Evolutionary conservation across 192 early-diverging fungal species (phyloP).

Genomic region (Gigaspora rosea): DNA sequence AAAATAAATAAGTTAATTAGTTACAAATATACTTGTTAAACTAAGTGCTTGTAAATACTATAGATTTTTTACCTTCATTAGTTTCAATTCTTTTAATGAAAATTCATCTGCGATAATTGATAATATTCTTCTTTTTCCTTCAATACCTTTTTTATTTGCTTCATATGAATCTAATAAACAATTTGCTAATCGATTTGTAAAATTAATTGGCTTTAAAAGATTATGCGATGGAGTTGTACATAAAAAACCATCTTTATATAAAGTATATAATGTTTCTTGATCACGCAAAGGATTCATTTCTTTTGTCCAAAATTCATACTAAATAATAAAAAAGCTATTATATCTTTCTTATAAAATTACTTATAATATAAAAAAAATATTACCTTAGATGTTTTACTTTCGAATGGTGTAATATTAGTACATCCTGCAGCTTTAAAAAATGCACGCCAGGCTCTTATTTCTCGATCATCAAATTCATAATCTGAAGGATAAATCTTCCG

Average conservation of each 20-base stretch:
- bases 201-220: background rate
- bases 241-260: background rate
- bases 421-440: background rate
- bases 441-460: slow-evolving; percentile 1
- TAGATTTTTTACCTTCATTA: slow-evolving; percentile 10
- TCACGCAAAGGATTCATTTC: background rate
- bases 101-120: background rate
- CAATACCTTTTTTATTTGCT: slow-evolving; percentile 6
- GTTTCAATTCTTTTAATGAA: slow-evolving; percentile 3
- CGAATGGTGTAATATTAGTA: background rate
- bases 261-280: slow-evolving; percentile 8
- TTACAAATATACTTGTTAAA: too few relatives aligned
- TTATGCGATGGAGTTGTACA: background rate
- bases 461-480: background rate
- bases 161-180: slow-evolving; percentile 12
- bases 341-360: too few relatives aligned
- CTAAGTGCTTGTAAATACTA: too few relatives aligned
- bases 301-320: too few relatives aligned
- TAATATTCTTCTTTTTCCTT: slow-evolving; percentile 8
- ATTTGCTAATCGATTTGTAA: background rate
- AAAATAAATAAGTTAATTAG: too few relatives aligned
- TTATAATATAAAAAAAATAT: background rate
- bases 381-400: background rate
- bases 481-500: background rate
- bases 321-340: too few relatives aligned